phyloP scores from a whole-genome alignment of 2,329 filamentous ascomycete species.

The Botrytis cinerea region DNA sequence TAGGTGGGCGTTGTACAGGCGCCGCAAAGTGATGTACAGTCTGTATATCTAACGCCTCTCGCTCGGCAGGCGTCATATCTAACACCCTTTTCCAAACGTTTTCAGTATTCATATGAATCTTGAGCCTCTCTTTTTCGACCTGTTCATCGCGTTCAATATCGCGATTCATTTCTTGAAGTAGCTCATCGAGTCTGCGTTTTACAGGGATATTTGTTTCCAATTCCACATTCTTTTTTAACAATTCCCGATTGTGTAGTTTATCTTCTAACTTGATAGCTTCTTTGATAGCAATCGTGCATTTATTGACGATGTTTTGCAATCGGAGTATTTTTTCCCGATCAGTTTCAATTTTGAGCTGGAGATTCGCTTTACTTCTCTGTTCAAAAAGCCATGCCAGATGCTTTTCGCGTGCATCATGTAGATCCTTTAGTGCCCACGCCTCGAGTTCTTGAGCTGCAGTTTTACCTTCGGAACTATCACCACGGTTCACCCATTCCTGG shows the following conservation, averaged over 20 bases:
- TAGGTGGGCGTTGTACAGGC: background rate
- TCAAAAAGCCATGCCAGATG: background rate
- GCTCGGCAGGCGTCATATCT: background rate
- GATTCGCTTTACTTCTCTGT: background rate
- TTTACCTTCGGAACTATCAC: background rate
- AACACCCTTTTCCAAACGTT: background rate
- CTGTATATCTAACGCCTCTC: background rate
- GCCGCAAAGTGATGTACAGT: background rate
- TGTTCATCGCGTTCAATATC: background rate
- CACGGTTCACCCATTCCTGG: background rate
- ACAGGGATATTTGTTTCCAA: background rate
- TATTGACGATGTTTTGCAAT: background rate
- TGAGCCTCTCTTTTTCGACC: background rate
- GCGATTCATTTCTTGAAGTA: background rate
- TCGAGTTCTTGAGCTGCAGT: background rate
- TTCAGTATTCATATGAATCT: background rate
- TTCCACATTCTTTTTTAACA: background rate
- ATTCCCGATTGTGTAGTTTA: background rate
- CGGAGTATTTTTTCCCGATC: background rate
- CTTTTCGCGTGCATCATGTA: background rate
- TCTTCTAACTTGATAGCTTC: background rate
- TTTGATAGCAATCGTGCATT: background rate
- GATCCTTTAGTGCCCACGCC: background rate
- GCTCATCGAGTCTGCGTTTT: background rate
- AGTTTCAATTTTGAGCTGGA: background rate